These are phyloP conservation scores for Cladosporium austrohemisphaericum DNA, from an alignment of 2,329 filamentous ascomycete species.

Conservation along the genomic window DNA sequence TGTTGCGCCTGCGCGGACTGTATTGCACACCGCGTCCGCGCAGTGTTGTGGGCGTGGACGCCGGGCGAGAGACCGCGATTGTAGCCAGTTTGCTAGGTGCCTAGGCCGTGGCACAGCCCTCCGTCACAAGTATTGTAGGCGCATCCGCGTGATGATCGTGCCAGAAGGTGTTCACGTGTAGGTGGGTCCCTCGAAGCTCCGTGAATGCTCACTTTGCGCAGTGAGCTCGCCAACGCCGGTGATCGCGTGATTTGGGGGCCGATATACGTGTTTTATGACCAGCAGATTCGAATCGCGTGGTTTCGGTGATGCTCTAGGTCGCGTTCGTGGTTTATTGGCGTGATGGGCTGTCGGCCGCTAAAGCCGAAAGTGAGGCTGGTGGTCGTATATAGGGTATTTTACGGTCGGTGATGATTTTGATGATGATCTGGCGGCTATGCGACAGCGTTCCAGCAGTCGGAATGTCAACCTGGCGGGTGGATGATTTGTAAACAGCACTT, in stretches of 20 bases:
- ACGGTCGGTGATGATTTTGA: slow-evolving; percentile 5
- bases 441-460: slow-evolving; percentile 3
- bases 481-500: slow-evolving; percentile 7
- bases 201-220: not conserved
- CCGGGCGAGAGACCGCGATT: slow-evolving; percentile 29
- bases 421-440: not conserved
- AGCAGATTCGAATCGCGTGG: not conserved
- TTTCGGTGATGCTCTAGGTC: not conserved
- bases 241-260: slow-evolving; percentile 12
- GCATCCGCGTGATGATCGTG: slow-evolving; percentile 7
- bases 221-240: not conserved
- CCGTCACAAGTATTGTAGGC: not conserved
- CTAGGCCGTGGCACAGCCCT: slow-evolving; percentile 11
- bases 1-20: slow-evolving; percentile 17
- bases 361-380: not conserved
- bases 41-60: slow-evolving; percentile 31
- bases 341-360: slow-evolving; percentile 5
- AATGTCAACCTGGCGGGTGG: slow-evolving; percentile 2
- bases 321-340: slow-evolving; percentile 8
- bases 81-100: slow-evolving; percentile 30
- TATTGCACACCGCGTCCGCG: slow-evolving; percentile 34
- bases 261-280: no score
- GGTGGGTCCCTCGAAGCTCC: not conserved
- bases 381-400: not conserved
- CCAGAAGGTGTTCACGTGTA: not conserved